A percentile compares a stretch with the other conserved stretches of the same genome.
These are phyloP conservation scores for Aspergillus flavus DNA, from an alignment of 2,329 filamentous ascomycete genomes.

Conservation along the genomic window DNA sequence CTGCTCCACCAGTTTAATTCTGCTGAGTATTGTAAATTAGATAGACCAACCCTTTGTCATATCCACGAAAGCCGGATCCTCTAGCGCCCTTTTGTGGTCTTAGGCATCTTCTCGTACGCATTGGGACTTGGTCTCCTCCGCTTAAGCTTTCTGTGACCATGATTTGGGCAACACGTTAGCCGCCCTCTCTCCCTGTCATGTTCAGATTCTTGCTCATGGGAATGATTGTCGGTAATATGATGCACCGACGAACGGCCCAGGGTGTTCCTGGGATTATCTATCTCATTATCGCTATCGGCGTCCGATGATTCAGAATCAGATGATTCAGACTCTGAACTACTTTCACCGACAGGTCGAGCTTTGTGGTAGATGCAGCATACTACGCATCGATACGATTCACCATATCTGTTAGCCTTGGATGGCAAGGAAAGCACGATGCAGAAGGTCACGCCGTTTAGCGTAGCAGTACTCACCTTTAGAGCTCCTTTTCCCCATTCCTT, in stretches of 20 bases:
- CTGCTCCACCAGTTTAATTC: background rate
- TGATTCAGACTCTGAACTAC: conserved; percentile 59
- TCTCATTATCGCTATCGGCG: conserved; percentile 49
- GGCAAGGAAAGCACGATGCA: background rate
- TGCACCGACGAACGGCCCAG: background rate
- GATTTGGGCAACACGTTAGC: conserved; percentile 21
- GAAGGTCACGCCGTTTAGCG: background rate
- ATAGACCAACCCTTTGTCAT: background rate
- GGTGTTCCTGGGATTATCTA: conserved; percentile 21
- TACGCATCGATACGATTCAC: conserved; percentile 68
- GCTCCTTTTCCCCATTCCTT: conserved; percentile 88
- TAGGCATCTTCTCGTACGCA: conserved; percentile 52
- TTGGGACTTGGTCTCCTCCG: conserved; percentile 46
- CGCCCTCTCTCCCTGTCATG: conserved; percentile 17
- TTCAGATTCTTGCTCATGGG: conserved; percentile 19
- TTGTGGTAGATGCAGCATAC: conserved; percentile 99
- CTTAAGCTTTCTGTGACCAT: conserved; percentile 26
- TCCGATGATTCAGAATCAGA: conserved; percentile 58
- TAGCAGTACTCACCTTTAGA: conserved; percentile 72
- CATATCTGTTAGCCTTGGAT: conserved; percentile 65
- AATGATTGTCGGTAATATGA: background rate
- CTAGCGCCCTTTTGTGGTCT: conserved; percentile 24
- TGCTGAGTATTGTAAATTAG: no score
- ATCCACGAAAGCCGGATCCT: background rate
- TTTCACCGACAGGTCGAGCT: conserved; percentile 78